Evolutionary conservation across 331 rosid species (phyloP).

Genomic region (Quercus phellos): DNA sequence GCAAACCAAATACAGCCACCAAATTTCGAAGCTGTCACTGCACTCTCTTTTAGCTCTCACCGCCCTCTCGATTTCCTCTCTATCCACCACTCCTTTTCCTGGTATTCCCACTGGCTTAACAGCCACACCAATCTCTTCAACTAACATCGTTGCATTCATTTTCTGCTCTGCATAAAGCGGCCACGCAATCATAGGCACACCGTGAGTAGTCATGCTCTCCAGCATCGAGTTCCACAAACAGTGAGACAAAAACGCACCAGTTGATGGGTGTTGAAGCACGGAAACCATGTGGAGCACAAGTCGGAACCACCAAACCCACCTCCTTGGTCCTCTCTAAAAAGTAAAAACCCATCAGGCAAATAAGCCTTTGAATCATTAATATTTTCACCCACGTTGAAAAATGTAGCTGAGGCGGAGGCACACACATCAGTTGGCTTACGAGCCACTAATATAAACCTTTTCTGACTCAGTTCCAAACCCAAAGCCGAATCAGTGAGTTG

Average conservation of each 20-base stretch:
- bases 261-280: constrained; percentile 23
- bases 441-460: constrained; percentile 36
- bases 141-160: constrained; percentile 36
- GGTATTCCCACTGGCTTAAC: background rate
- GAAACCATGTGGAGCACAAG: constrained; percentile 28
- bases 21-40: background rate
- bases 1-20: background rate
- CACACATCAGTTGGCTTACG: constrained; percentile 6
- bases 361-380: background rate
- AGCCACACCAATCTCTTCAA: constrained; percentile 23
- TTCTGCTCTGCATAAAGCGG: constrained; percentile 48
- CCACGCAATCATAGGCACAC: constrained; percentile 47
- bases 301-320: constrained; percentile 11
- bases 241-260: constrained; percentile 38
- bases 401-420: background rate
- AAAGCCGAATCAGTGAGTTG: constrained; percentile 29
- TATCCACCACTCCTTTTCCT: background rate
- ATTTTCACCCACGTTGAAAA: constrained; percentile 26
- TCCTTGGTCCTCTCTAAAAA: constrained; percentile 30
- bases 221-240: constrained; percentile 49
- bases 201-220: constrained; percentile 26
- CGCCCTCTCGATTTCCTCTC: constrained; percentile 31
- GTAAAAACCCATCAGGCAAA: constrained; percentile 30
- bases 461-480: constrained; percentile 31
- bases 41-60: constrained; percentile 23